phyloP scores from a whole-genome alignment of 176 grass and related monocot species.

The Coix lacrymajobi region DNA sequence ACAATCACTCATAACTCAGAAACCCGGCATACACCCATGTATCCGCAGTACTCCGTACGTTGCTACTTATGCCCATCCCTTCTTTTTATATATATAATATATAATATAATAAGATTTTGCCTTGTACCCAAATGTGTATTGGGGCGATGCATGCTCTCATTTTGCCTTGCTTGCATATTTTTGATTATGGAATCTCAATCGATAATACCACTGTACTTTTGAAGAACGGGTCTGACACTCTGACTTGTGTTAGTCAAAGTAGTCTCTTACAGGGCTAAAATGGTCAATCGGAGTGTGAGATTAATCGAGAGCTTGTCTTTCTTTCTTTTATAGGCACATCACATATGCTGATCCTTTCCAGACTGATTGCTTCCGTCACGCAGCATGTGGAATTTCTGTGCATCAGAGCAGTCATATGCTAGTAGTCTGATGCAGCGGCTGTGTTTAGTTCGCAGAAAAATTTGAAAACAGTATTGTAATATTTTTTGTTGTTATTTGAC shows the following conservation, averaged over 20 bases:
- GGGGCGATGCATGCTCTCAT: background rate
- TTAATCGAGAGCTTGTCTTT: background rate
- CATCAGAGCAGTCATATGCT: no score
- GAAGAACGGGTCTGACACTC: background rate
- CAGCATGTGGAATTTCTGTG: background rate
- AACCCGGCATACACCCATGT: no score
- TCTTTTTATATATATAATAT: background rate
- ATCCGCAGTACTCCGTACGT: no score
- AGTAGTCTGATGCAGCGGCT: no score
- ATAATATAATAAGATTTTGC: background rate
- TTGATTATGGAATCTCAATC: background rate
- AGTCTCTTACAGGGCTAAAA: background rate
- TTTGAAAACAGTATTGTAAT: no score
- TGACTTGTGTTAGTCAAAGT: constrained; percentile 7
- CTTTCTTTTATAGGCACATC: background rate
- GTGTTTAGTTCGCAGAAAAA: no score
- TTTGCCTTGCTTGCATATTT: background rate
- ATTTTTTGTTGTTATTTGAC: no score
- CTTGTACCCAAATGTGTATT: background rate
- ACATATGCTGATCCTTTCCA: background rate
- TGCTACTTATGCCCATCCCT: background rate
- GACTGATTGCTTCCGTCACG: background rate
- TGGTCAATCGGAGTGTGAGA: background rate
- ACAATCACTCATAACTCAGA: no score
- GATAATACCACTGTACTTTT: background rate